Evolutionary conservation across 208 protist species (phyloP).

Genomic region (Borovskyia barvae): DNA sequence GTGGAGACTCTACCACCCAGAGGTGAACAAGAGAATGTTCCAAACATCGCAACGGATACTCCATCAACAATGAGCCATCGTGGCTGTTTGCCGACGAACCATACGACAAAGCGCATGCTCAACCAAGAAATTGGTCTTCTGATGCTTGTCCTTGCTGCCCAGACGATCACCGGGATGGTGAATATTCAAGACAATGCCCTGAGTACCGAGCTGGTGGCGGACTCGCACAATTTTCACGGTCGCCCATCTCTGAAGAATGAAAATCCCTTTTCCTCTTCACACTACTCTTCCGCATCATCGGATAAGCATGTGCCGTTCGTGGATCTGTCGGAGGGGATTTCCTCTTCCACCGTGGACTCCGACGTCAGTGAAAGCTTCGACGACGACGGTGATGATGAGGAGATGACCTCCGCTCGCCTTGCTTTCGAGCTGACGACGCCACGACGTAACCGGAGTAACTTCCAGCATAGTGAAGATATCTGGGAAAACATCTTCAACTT

Average conservation of each 20-base stretch:
- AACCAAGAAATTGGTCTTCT: constrained; percentile 46
- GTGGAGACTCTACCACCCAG: constrained; percentile 1
- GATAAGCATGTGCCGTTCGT: constrained; percentile 29
- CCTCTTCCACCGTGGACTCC: constrained; percentile 35
- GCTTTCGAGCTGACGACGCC: constrained; percentile 8
- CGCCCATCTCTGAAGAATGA: constrained; percentile 29
- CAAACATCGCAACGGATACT: neutral
- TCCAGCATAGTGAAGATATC: constrained; percentile 20
- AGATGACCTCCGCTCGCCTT: constrained; percentile 4
- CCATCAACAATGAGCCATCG: neutral
- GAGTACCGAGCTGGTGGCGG: constrained; percentile 69
- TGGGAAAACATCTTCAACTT: constrained; percentile 50
- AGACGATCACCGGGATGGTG: constrained; percentile 37
- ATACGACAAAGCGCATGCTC: constrained; percentile 27
- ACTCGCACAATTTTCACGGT: constrained; percentile 24
- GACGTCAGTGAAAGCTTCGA: constrained; percentile 28
- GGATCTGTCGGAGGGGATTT: constrained; percentile 36
- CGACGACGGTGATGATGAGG: constrained; percentile 38
- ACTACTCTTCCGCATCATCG: constrained; percentile 26
- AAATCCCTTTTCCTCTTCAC: constrained; percentile 18
- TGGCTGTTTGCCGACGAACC: neutral
- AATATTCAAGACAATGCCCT: constrained; percentile 32
- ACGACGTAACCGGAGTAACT: neutral
- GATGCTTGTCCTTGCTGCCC: constrained; percentile 50
- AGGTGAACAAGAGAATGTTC: neutral